Evolutionary conservation across 169 alveolate genomes (phyloP).

Genomic region (Eimeria zaria): DNA sequence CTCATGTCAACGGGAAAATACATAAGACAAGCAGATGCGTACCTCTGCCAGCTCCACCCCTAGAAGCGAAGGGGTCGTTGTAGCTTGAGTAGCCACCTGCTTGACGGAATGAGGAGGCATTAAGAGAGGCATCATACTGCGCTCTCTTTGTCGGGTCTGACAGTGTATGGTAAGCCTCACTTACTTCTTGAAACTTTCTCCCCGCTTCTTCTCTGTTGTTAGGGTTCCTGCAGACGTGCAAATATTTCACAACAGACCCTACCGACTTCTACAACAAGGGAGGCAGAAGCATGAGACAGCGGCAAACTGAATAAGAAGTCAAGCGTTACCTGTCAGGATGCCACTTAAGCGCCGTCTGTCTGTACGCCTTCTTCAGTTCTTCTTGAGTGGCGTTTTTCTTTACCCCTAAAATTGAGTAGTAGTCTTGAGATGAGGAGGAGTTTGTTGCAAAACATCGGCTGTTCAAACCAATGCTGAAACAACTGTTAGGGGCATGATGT

Average conservation of each 20-base stretch:
- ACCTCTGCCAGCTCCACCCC: neutral
- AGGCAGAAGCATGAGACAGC: neutral
- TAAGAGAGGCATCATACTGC: conserved; percentile 75
- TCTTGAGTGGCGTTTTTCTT: conserved; percentile 86
- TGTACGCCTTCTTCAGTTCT: conserved; percentile 94
- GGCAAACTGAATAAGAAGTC: too few relatives aligned
- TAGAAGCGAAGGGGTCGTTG: neutral
- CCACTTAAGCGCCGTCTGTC: conserved; percentile 92
- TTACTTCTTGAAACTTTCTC: conserved; percentile 92
- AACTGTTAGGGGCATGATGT: too few relatives aligned
- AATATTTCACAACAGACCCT: neutral
- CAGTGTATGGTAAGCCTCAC: conserved; percentile 96
- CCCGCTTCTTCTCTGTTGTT: conserved; percentile 94
- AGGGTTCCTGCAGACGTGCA: conserved; percentile 93
- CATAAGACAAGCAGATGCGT: neutral
- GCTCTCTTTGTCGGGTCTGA: conserved; percentile 93
- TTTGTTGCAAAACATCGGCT: neutral
- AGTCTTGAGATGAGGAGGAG: conserved; percentile 58
- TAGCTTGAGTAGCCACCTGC: neutral
- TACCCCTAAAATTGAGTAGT: conserved; percentile 87
- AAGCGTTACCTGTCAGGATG: conserved; percentile 95
- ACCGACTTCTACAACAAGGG: conserved; percentile 84
- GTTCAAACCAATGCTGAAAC: neutral
- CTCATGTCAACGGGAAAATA: neutral
- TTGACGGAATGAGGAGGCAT: neutral